Evolutionary conservation across 345 rosid genomes (phyloP).

Genomic region (Salix koriyanagi): DNA sequence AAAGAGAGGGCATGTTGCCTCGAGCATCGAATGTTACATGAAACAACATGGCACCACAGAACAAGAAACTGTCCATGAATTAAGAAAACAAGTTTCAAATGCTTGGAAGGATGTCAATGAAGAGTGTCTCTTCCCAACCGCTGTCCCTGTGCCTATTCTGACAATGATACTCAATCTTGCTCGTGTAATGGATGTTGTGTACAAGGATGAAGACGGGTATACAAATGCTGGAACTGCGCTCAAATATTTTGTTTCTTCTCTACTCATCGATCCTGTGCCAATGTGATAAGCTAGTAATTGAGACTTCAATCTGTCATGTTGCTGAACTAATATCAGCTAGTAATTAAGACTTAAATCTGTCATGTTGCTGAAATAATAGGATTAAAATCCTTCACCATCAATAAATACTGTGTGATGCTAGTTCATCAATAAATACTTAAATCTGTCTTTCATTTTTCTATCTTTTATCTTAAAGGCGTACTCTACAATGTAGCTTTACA

Average conservation of each 20-base stretch:
- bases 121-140: slow-evolving; percentile 16
- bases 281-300: neutral
- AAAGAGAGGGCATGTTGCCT: slow-evolving; percentile 22
- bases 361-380: too few relatives aligned
- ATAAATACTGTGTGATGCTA: too few relatives aligned
- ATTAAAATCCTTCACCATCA: too few relatives aligned
- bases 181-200: slow-evolving; percentile 20
- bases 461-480: too few relatives aligned
- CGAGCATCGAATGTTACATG: slow-evolving; percentile 35
- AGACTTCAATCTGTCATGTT: too few relatives aligned
- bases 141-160: slow-evolving; percentile 17
- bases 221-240: neutral
- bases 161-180: slow-evolving; percentile 19
- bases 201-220: slow-evolving; percentile 29
- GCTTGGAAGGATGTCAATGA: slow-evolving; percentile 42
- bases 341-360: too few relatives aligned
- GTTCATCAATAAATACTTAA: too few relatives aligned
- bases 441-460: too few relatives aligned
- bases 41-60: slow-evolving; percentile 19
- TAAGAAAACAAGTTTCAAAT: slow-evolving; percentile 1
- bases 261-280: neutral
- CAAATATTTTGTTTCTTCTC: neutral
- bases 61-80: slow-evolving; percentile 14
- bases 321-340: neutral
- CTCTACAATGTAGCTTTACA: too few relatives aligned